These are phyloP conservation scores for Cutaneotrichosporon dermatis DNA, from an alignment of 1,284 basidiomycete genomes.

Conservation along the genomic window DNA sequence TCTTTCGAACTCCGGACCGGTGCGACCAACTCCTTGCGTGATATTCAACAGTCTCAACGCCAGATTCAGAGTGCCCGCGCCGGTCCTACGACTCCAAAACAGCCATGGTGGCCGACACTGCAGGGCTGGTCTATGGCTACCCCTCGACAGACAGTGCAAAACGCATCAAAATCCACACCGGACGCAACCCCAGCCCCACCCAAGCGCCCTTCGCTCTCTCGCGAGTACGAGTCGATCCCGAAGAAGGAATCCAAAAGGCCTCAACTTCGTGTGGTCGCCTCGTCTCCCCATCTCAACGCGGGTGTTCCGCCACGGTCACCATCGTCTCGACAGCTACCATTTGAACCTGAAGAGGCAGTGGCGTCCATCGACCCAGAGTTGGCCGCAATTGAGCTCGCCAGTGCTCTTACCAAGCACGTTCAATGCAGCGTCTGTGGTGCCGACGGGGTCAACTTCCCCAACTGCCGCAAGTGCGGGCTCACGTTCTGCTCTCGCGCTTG, in stretches of 20 bases:
- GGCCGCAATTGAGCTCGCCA: constrained; percentile 36
- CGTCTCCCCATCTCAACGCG: constrained; percentile 23
- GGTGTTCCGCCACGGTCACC: neutral
- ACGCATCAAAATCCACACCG: no score
- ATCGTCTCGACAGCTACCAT: constrained; percentile 18
- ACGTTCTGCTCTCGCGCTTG: constrained; percentile 43
- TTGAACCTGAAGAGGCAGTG: constrained; percentile 27
- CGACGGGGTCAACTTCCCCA: constrained; percentile 43
- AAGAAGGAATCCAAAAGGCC: neutral
- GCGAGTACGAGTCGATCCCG: neutral
- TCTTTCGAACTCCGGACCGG: neutral
- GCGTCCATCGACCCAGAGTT: constrained; percentile 37
- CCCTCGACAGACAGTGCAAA: no score
- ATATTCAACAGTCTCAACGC: constrained; percentile 11
- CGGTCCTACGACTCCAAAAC: neutral
- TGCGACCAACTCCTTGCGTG: constrained; percentile 5
- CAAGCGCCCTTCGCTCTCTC: neutral
- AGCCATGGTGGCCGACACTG: constrained; percentile 16
- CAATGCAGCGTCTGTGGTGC: constrained; percentile 37
- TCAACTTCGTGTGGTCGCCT: constrained; percentile 25
- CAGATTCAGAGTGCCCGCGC: neutral
- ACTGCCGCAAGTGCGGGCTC: constrained; percentile 43
- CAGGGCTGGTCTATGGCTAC: constrained; percentile 15
- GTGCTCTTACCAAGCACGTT: constrained; percentile 40
- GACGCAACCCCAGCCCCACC: no score